These are phyloP conservation scores for Primulina eburnea DNA, from an alignment of 257 asterid genomes.

Conservation along the genomic window DNA sequence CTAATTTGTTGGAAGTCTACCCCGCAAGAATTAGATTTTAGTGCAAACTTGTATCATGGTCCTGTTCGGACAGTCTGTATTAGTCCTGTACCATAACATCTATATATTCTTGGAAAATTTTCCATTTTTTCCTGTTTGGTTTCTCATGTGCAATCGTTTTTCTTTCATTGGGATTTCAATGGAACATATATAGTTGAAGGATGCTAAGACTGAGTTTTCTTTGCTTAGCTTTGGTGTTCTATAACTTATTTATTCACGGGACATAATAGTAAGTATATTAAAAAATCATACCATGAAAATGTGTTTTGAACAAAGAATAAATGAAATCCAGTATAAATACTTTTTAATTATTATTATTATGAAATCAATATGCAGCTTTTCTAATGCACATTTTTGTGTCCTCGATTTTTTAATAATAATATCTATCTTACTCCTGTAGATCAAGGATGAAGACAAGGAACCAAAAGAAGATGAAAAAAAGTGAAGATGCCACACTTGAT, in stretches of 20 bases:
- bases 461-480: conserved; percentile 71
- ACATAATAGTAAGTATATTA: not conserved
- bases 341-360: no score
- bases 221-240: not conserved
- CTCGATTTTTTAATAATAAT: not conserved
- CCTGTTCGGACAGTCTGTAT: not conserved
- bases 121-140: not conserved
- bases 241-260: not conserved
- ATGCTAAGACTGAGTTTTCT: not conserved
- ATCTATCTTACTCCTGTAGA: conserved; percentile 33
- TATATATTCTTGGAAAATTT: conserved; percentile 5
- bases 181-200: not conserved
- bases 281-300: not conserved
- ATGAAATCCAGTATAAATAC: not conserved
- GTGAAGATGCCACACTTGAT: conserved; percentile 30
- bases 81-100: not conserved
- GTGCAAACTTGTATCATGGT: not conserved
- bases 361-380: no score
- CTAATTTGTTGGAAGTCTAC: conserved; percentile 3
- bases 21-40: not conserved
- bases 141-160: not conserved
- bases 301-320: no score
- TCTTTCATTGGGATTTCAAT: not conserved
- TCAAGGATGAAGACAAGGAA: conserved; percentile 61
- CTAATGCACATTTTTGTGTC: not conserved